Percentiles rank a stretch among this genome's conserved stretches.
These are phyloP conservation scores for Blastomyces parvus DNA, from an alignment of 2,329 filamentous ascomycete species.

Conservation along the genomic window DNA sequence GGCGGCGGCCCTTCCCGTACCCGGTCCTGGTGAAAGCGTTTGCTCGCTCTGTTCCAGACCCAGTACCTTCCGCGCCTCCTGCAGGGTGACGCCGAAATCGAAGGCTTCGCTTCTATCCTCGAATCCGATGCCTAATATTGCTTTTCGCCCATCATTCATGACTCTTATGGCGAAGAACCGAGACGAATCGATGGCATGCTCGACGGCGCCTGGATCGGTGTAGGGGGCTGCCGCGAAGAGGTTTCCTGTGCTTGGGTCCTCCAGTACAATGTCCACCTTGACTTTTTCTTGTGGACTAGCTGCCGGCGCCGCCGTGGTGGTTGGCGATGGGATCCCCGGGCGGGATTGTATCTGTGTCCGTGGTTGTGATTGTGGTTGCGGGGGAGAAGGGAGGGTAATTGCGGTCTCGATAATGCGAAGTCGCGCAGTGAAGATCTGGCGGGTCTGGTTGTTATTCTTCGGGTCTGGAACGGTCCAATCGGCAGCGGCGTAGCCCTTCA, in stretches of 20 bases:
- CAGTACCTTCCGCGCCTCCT: constrained; percentile 64
- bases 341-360: constrained; percentile 7
- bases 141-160: constrained; percentile 66
- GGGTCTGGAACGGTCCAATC: constrained; percentile 57
- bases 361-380: constrained; percentile 15
- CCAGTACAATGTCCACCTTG: constrained; percentile 66
- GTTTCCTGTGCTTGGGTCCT: constrained; percentile 61
- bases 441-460: constrained; percentile 49
- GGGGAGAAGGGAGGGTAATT: constrained; percentile 25
- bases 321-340: constrained; percentile 19
- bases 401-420: constrained; percentile 70
- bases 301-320: constrained; percentile 19
- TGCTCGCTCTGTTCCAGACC: constrained; percentile 45
- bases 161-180: constrained; percentile 80
- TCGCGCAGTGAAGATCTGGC: constrained; percentile 77
- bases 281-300: constrained; percentile 43
- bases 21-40: constrained; percentile 8
- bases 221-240: constrained; percentile 82
- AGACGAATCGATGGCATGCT: constrained; percentile 67
- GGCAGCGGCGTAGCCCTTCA: constrained; percentile 67
- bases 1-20: constrained; percentile 12
- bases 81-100: constrained; percentile 70
- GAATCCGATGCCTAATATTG: constrained; percentile 74
- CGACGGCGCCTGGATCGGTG: constrained; percentile 54
- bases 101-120: constrained; percentile 80